These are phyloP conservation scores for Coniochaeta prunicola DNA, from an alignment of 2,329 filamentous ascomycete species.

Conservation along the genomic window DNA sequence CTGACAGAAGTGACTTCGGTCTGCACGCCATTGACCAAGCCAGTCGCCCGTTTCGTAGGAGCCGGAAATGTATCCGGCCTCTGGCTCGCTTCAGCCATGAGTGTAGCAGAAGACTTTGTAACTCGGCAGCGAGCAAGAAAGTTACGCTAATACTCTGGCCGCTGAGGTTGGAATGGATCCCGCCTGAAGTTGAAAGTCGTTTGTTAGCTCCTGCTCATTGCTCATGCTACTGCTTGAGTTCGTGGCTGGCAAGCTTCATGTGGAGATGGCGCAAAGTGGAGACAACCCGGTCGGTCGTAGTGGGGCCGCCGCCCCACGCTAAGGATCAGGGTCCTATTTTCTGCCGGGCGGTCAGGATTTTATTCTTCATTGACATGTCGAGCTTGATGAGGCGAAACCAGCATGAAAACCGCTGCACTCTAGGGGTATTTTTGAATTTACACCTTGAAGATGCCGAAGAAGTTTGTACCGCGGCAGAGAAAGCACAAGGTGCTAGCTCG, in stretches of 20 bases:
- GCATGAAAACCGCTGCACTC: neutral
- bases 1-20: constrained; percentile 68
- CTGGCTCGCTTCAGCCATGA: constrained; percentile 33
- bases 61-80: constrained; percentile 60
- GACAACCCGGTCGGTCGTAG: neutral
- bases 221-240: neutral
- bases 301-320: neutral
- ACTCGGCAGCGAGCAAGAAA: neutral
- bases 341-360: constrained; percentile 18
- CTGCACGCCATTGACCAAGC: constrained; percentile 56
- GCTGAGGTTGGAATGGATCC: too few species aligned
- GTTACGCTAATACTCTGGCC: neutral
- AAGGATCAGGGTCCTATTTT: constrained; percentile 2
- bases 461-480: constrained; percentile 57
- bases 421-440: neutral
- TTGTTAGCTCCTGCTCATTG: too few species aligned
- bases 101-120: neutral
- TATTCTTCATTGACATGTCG: constrained; percentile 5
- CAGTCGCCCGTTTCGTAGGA: constrained; percentile 49
- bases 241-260: too few species aligned
- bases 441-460: constrained; percentile 35
- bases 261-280: neutral
- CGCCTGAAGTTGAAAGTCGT: too few species aligned
- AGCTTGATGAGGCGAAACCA: constrained; percentile 1
- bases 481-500: constrained; percentile 65